Conservation (phyloP, 768 basidiomycete genomes). For the Mycena venus region DNA sequence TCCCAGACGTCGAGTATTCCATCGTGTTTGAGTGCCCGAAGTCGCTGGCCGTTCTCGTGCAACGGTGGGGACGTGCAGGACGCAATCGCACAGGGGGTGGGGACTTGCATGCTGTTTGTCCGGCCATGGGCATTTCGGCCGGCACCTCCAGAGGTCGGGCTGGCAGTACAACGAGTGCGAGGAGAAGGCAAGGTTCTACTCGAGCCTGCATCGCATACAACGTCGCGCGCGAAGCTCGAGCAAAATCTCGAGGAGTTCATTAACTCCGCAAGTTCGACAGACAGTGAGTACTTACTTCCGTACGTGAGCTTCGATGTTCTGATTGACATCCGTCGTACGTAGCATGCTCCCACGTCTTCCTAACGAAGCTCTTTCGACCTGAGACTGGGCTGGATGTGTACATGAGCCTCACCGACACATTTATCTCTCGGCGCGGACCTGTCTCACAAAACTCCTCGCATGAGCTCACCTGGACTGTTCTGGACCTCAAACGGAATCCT, state of each 20-base stretch:
- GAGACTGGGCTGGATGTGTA: conserved; percentile 26
- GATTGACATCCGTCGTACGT: neutral
- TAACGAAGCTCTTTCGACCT: conserved; percentile 20
- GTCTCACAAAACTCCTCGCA: conserved; percentile 4
- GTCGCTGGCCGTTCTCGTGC: conserved; percentile 33
- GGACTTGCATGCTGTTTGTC: conserved; percentile 30
- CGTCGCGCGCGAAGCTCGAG: conserved; percentile 23
- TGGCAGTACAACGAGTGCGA: neutral
- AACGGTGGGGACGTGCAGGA: conserved; percentile 33
- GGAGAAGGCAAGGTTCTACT: neutral
- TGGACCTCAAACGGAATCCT: neutral
- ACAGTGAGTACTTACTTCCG: neutral
- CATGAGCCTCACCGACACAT: neutral
- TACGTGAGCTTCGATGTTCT: neutral
- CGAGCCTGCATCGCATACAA: conserved; percentile 11
- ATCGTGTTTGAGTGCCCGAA: too few species aligned
- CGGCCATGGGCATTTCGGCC: conserved; percentile 32
- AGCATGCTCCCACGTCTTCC: conserved; percentile 30
- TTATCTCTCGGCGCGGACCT: neutral
- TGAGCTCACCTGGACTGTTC: conserved; percentile 22
- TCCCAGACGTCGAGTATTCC: too few species aligned
- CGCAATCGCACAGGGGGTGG: neutral
- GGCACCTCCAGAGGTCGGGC: neutral
- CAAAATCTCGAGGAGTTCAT: conserved; percentile 26
- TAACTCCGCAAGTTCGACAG: conserved; percentile 12